Percentiles rank a stretch among this genome's conserved stretches.
Conservation (phyloP, 257 asterid species). For the Buddleja alternifolia region DNA sequence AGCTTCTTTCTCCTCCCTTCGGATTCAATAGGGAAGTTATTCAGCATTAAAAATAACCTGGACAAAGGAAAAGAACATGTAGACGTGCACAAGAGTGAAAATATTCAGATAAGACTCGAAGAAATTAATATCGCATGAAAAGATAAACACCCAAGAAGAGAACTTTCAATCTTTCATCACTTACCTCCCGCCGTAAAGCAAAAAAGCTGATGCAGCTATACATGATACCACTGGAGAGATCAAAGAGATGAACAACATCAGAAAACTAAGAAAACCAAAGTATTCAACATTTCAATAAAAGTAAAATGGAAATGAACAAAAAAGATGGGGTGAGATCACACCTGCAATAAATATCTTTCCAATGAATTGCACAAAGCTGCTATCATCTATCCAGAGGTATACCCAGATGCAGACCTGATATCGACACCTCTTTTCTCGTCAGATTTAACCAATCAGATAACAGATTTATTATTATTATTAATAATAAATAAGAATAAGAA, state of each 20-base stretch:
- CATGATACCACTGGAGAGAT: constrained; percentile 71
- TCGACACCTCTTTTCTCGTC: constrained; percentile 17
- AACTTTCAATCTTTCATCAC: constrained; percentile 35
- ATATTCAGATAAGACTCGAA: constrained; percentile 10
- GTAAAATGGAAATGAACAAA: constrained; percentile 16
- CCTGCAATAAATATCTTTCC: constrained; percentile 91
- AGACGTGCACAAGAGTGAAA: too few relatives aligned
- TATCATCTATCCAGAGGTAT: constrained; percentile 72
- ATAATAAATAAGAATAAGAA: constrained; percentile 15
- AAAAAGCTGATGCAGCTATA: constrained; percentile 77
- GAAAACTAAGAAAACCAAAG: constrained; percentile 25
- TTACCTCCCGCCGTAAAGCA: constrained; percentile 89
- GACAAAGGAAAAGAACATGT: too few relatives aligned
- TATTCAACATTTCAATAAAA: background rate
- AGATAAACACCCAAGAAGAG: too few relatives aligned
- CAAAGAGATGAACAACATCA: constrained; percentile 29
- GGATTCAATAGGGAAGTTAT: constrained; percentile 91
- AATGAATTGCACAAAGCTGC: constrained; percentile 52
- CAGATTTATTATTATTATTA: too few relatives aligned
- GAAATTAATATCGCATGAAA: constrained; percentile 26
- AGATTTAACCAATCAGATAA: constrained; percentile 26
- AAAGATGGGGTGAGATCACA: constrained; percentile 32
- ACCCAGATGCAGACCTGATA: constrained; percentile 77
- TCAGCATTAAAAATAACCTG: constrained; percentile 87
- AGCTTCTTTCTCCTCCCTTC: constrained; percentile 94